A percentile compares a stretch with the other conserved stretches of the same genome.
Conservation (phyloP, 768 basidiomycete genomes). For the Rubroboletus satanas region DNA sequence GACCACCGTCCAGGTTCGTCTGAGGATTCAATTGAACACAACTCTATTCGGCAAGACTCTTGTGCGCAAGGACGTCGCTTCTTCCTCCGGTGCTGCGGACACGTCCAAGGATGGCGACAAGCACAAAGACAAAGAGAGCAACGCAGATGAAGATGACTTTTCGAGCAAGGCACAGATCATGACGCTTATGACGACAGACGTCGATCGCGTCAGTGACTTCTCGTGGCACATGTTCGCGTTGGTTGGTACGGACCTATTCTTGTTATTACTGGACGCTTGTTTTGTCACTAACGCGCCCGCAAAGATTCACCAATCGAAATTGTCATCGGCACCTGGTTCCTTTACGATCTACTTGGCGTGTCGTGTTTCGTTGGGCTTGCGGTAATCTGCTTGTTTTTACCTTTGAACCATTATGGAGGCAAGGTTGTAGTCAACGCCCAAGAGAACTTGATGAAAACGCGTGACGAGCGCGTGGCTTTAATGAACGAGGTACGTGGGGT, state of each 20-base stretch:
- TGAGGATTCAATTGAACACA: conserved; percentile 79
- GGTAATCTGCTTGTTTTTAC: conserved; percentile 66
- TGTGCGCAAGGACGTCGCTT: conserved; percentile 79
- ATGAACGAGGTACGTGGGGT: conserved; percentile 71
- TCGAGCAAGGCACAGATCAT: conserved; percentile 78
- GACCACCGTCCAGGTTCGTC: conserved; percentile 63
- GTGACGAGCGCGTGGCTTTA: conserved; percentile 83
- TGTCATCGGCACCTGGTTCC: conserved; percentile 64
- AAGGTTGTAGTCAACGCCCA: conserved; percentile 75
- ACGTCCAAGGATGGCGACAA: conserved; percentile 22
- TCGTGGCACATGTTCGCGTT: conserved; percentile 74
- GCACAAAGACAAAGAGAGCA: conserved; percentile 11
- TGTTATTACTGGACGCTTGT: background rate
- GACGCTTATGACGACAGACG: conserved; percentile 95
- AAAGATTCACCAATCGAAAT: conserved; percentile 78
- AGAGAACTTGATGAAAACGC: conserved; percentile 86
- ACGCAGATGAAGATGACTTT: conserved; percentile 49
- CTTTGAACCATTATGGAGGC: conserved; percentile 81
- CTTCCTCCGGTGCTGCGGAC: conserved; percentile 41
- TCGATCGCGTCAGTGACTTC: conserved; percentile 86
- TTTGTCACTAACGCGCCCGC: background rate
- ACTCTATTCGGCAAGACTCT: conserved; percentile 82
- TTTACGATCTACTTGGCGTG: conserved; percentile 75
- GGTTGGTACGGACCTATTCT: conserved; percentile 45
- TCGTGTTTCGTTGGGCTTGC: conserved; percentile 78